Conservation (phyloP, 2,329 filamentous ascomycete genomes). For the Fusarium drepaniforme region DNA sequence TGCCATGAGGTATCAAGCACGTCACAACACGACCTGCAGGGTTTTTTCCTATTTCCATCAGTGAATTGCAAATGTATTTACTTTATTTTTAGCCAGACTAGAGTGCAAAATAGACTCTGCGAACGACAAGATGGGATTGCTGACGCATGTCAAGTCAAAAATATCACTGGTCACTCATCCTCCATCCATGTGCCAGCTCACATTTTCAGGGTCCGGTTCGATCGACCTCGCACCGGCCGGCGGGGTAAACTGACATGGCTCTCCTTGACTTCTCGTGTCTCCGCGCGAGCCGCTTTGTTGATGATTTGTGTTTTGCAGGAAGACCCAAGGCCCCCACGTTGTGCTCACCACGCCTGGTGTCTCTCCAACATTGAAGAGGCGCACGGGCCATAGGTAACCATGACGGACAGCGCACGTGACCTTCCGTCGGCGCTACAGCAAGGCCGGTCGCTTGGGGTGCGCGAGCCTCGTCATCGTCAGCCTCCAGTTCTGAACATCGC, state of each 20-base stretch:
- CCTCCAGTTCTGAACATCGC: conserved; percentile 31
- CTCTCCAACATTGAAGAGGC: conserved; percentile 3
- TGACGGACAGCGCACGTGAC: conserved; percentile 28
- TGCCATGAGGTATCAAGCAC: conserved; percentile 6
- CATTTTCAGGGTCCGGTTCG: conserved; percentile 29
- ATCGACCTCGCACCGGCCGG: conserved; percentile 34
- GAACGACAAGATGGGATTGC: neutral
- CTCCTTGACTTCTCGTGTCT: conserved; percentile 24
- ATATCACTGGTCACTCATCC: conserved; percentile 22
- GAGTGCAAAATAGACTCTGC: conserved; percentile 12
- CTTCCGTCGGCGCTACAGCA: conserved; percentile 20
- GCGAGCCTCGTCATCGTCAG: conserved; percentile 47
- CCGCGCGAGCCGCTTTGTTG: conserved; percentile 29
- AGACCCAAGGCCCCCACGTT: conserved; percentile 12
- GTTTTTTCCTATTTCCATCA: neutral
- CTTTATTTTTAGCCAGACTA: conserved; percentile 12
- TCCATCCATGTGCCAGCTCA: conserved; percentile 14
- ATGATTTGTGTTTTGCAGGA: conserved; percentile 34
- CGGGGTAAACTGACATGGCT: conserved; percentile 39
- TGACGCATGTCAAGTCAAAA: neutral
- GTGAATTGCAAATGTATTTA: neutral
- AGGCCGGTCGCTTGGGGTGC: conserved; percentile 17
- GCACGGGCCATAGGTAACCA: neutral
- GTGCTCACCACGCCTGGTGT: conserved; percentile 24
- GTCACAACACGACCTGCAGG: conserved; percentile 23